Conservation (phyloP, 768 basidiomycete genomes). For the Amanita molliuscula region DNA sequence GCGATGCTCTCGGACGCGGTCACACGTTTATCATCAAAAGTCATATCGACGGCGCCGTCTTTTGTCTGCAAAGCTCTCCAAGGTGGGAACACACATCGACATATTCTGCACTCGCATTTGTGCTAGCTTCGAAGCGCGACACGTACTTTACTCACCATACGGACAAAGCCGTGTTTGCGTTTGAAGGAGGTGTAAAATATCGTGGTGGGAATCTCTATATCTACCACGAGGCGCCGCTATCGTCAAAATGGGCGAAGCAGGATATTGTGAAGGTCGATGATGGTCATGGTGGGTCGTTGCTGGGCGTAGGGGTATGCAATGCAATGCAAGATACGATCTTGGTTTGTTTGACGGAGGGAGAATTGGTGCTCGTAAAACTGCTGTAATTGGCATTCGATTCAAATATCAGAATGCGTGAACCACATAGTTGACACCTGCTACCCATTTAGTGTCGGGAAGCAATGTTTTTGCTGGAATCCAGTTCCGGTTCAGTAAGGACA, state of each 20-base stretch:
- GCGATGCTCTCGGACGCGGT: slow-evolving; percentile 16
- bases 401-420: too few species aligned
- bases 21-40: slow-evolving; percentile 55
- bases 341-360: slow-evolving; percentile 67
- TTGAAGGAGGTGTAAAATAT: slow-evolving; percentile 64
- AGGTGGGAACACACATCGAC: slow-evolving; percentile 77
- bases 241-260: slow-evolving; percentile 64
- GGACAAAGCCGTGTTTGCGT: slow-evolving; percentile 54
- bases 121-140: slow-evolving; percentile 87
- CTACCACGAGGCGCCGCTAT: slow-evolving; percentile 49
- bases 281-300: slow-evolving; percentile 57
- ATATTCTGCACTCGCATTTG: slow-evolving; percentile 92
- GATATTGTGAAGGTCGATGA: slow-evolving; percentile 69
- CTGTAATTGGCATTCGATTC: too few species aligned
- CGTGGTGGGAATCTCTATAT: slow-evolving; percentile 81
- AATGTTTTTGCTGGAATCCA: too few species aligned
- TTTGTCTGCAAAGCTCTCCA: slow-evolving; percentile 31
- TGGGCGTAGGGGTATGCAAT: slow-evolving; percentile 59
- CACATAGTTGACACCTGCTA: too few species aligned
- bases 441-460: too few species aligned
- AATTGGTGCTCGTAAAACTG: slow-evolving; percentile 48
- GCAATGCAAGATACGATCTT: slow-evolving; percentile 29
- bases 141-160: slow-evolving; percentile 79
- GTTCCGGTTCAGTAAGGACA: too few species aligned
- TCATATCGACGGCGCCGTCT: slow-evolving; percentile 63